phyloP scores from a whole-genome alignment of 371 early-diverging fungal species.

The Mucor racemosus region DNA sequence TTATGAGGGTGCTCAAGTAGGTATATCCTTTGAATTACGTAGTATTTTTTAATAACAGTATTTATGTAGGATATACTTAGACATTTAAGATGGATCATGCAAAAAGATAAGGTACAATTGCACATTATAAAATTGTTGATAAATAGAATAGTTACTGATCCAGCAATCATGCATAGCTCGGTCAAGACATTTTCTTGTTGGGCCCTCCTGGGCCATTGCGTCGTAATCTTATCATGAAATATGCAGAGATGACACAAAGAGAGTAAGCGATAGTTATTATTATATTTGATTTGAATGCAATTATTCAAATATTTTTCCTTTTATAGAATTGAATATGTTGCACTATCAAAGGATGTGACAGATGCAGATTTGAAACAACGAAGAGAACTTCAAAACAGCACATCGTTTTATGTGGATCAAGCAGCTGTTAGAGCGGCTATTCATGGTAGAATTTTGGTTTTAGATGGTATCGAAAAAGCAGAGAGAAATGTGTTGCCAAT shows the following conservation, averaged over 20 bases:
- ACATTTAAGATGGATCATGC: conserved; percentile 65
- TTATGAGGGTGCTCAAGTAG: conserved; percentile 72
- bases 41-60: background rate
- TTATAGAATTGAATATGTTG: conserved; percentile 74
- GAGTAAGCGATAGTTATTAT: conserved; percentile 31
- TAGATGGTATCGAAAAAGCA: conserved; percentile 87
- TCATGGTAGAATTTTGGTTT: conserved; percentile 76
- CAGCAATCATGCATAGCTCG: conserved; percentile 70
- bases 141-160: background rate
- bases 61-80: conserved; percentile 67
- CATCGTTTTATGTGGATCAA: conserved; percentile 79
- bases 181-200: conserved; percentile 86
- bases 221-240: conserved; percentile 73
- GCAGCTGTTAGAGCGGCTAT: conserved; percentile 84
- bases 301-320: background rate
- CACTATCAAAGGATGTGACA: conserved; percentile 79
- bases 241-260: conserved; percentile 70
- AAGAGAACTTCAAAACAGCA: conserved; percentile 75
- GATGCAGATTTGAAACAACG: conserved; percentile 87
- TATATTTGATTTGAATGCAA: no score
- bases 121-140: background rate
- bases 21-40: background rate
- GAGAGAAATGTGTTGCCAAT: conserved; percentile 89
- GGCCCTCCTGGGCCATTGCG: conserved; percentile 82
- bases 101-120: background rate